Evolutionary conservation across 306 rosid genomes (phyloP).

Genomic region (Gleditsia sinensis): DNA sequence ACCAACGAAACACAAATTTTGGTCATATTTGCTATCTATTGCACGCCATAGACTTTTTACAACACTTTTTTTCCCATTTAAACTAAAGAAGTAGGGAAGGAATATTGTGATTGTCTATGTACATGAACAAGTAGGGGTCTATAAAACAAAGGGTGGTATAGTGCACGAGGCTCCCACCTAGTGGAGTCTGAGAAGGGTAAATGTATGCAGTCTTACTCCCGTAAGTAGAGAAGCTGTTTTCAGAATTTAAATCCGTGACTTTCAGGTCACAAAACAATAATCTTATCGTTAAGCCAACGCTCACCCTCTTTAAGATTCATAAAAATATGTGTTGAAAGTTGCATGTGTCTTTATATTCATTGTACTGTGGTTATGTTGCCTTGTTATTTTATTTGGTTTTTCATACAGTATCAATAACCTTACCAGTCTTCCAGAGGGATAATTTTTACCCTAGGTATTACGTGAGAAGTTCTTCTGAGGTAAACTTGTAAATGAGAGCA

Average conservation of each 20-base stretch:
- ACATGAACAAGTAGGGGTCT: too few species aligned
- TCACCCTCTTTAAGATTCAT: too few species aligned
- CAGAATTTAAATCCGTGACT: too few species aligned
- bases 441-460: neutral
- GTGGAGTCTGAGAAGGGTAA: too few species aligned
- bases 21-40: neutral
- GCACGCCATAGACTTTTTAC: neutral
- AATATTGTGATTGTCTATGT: neutral
- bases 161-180: too few species aligned
- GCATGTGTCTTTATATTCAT: neutral
- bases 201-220: too few species aligned
- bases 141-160: too few species aligned
- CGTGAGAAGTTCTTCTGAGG: neutral
- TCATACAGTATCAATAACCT: neutral
- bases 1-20: neutral
- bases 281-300: too few species aligned
- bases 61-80: neutral
- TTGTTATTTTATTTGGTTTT: neutral
- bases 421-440: neutral
- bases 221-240: too few species aligned
- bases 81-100: neutral
- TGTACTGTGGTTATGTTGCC: slow-evolving; percentile 8
- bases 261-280: too few species aligned
- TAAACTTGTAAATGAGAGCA: neutral
- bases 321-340: too few species aligned